These are phyloP conservation scores for Theobroma grandiflorum DNA, from an alignment of 441 rosid genomes.

Conservation along the genomic window DNA sequence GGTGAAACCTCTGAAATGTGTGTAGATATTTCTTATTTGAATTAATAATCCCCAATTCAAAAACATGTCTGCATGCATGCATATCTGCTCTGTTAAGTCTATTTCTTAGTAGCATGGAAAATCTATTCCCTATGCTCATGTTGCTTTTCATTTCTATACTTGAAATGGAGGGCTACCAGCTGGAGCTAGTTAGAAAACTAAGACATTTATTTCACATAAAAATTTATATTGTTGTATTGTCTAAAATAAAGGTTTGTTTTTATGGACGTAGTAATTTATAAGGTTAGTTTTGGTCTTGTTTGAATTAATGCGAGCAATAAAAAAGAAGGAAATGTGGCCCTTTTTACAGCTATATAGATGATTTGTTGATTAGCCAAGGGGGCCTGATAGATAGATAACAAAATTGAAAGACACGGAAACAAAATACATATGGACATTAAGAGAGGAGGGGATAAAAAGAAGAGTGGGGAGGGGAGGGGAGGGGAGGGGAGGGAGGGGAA, in stretches of 20 bases:
- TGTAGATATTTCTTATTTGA: background rate
- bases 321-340: background rate
- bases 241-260: no score
- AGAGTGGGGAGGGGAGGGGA: background rate
- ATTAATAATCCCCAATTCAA: background rate
- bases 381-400: constrained; percentile 11
- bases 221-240: background rate
- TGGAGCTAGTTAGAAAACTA: background rate
- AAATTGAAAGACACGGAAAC: constrained; percentile 4
- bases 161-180: background rate
- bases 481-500: background rate
- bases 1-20: background rate
- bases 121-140: background rate
- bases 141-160: background rate
- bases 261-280: no score
- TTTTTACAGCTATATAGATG: background rate
- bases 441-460: no score
- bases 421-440: background rate
- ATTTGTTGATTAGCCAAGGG: no score
- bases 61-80: constrained; percentile 16
- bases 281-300: no score
- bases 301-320: no score
- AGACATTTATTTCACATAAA: background rate
- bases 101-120: background rate
- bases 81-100: constrained; percentile 2